A percentile compares a stretch with the other conserved stretches of the same genome.
Evolutionary conservation across 305 asterid species (phyloP).

Genomic region (Fraxinus dipetala): DNA sequence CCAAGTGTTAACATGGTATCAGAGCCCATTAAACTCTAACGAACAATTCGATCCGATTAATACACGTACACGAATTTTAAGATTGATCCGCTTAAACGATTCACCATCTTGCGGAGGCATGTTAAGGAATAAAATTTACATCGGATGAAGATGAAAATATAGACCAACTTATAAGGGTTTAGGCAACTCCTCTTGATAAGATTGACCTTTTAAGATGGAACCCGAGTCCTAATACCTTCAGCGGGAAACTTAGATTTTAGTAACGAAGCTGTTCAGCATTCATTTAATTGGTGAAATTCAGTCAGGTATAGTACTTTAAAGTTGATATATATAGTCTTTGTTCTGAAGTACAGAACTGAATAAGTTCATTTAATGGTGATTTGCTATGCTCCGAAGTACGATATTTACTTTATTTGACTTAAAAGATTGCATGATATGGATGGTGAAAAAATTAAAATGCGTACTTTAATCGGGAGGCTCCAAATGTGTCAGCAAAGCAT

Average conservation of each 20-base stretch:
- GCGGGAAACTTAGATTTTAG: background rate
- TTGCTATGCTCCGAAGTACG: background rate
- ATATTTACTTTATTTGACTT: background rate
- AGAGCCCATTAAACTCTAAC: background rate
- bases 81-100: background rate
- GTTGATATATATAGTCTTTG: background rate
- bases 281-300: background rate
- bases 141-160: no score
- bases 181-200: background rate
- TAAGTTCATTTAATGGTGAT: background rate
- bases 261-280: background rate
- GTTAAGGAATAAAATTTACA: background rate
- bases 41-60: no score
- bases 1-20: background rate
- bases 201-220: background rate
- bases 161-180: background rate
- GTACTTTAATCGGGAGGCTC: constrained; percentile 78
- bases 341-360: background rate
- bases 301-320: background rate
- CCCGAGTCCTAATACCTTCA: background rate
- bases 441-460: background rate
- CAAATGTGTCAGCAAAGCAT: constrained; percentile 70
- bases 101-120: background rate
- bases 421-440: background rate
- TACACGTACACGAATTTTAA: background rate